phyloP scores from a whole-genome alignment of 306 rosid species.

The Gynostemma pentaphyllum region DNA sequence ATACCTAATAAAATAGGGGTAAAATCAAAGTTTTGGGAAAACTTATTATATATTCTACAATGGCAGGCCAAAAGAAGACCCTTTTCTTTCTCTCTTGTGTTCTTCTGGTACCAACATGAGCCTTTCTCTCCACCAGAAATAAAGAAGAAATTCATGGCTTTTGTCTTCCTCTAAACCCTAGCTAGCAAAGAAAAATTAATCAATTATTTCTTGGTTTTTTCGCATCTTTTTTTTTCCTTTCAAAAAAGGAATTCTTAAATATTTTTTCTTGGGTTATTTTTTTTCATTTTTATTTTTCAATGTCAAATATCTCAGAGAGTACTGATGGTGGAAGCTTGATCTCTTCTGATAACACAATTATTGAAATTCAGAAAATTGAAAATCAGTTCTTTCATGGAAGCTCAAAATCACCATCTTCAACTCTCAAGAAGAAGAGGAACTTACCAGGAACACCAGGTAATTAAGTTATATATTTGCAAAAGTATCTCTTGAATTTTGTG shows the following conservation, averaged over 20 bases:
- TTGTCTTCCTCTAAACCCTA: constrained; percentile 65
- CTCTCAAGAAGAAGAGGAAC: constrained; percentile 59
- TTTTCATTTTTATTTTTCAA: constrained; percentile 20
- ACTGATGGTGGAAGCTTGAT: constrained; percentile 49
- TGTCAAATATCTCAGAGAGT: constrained; percentile 76
- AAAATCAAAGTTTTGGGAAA: background rate
- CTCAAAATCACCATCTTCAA: constrained; percentile 30
- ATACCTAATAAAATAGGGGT: background rate
- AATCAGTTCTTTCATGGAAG: constrained; percentile 33
- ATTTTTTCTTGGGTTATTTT: constrained; percentile 4
- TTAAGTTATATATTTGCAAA: no score
- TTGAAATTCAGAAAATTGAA: constrained; percentile 21
- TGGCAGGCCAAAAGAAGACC: constrained; percentile 34
- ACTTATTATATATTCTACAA: constrained; percentile 17
- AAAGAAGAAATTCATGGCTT: constrained; percentile 66
- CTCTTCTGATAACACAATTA: constrained; percentile 27
- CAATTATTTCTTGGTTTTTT: constrained; percentile 18
- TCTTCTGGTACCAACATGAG: constrained; percentile 32
- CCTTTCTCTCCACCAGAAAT: constrained; percentile 49
- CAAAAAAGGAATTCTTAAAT: constrained; percentile 6
- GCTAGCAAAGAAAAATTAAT: constrained; percentile 25
- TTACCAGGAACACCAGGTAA: constrained; percentile 90
- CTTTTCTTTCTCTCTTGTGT: constrained; percentile 21
- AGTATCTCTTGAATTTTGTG: no score
- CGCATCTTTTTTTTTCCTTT: background rate